A percentile compares a stretch with the other conserved stretches of the same genome.
These are phyloP conservation scores for Claviceps capensis DNA, from an alignment of 2,329 filamentous ascomycete genomes.

Conservation along the genomic window DNA sequence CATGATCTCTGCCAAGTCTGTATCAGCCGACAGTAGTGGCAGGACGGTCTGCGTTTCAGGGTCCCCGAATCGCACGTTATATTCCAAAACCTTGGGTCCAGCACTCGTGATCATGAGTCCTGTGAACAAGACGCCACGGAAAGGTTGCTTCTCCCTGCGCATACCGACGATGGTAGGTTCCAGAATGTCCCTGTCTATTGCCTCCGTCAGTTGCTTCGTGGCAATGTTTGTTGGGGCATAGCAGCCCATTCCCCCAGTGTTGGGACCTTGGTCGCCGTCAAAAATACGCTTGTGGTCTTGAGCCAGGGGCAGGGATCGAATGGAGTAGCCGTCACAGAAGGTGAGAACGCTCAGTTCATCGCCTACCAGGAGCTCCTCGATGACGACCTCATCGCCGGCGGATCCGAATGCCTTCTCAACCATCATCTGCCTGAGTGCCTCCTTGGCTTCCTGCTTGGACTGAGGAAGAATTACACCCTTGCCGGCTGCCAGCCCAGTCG, in stretches of 20 bases:
- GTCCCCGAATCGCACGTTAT: slow-evolving; percentile 87
- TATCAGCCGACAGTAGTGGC: slow-evolving; percentile 60
- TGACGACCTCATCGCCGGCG: slow-evolving; percentile 82
- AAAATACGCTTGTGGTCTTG: slow-evolving; percentile 95
- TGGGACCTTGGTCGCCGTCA: slow-evolving; percentile 80
- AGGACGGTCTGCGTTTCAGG: slow-evolving; percentile 83
- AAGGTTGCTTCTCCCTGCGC: slow-evolving; percentile 62
- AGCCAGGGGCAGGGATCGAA: slow-evolving; percentile 72
- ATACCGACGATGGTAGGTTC: slow-evolving; percentile 83
- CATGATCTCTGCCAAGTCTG: slow-evolving; percentile 81
- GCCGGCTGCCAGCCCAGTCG: slow-evolving; percentile 77
- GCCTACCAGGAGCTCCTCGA: slow-evolving; percentile 85
- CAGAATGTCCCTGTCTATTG: slow-evolving; percentile 71
- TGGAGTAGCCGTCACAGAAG: slow-evolving; percentile 79
- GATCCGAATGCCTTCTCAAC: slow-evolving; percentile 70
- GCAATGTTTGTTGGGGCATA: slow-evolving; percentile 83
- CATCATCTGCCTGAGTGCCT: slow-evolving; percentile 83
- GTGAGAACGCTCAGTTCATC: slow-evolving; percentile 86
- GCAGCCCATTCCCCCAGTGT: slow-evolving; percentile 96
- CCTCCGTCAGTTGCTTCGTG: slow-evolving; percentile 58
- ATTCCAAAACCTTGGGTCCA: slow-evolving; percentile 76
- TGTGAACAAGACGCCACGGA: slow-evolving; percentile 67
- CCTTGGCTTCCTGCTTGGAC: slow-evolving; percentile 68
- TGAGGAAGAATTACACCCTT: slow-evolving; percentile 89
- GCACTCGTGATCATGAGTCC: slow-evolving; percentile 83